A percentile compares a stretch with the other conserved stretches of the same genome.
phyloP scores from a whole-genome alignment of 2,329 filamentous ascomycete species.

The Anisogramma anomala region DNA sequence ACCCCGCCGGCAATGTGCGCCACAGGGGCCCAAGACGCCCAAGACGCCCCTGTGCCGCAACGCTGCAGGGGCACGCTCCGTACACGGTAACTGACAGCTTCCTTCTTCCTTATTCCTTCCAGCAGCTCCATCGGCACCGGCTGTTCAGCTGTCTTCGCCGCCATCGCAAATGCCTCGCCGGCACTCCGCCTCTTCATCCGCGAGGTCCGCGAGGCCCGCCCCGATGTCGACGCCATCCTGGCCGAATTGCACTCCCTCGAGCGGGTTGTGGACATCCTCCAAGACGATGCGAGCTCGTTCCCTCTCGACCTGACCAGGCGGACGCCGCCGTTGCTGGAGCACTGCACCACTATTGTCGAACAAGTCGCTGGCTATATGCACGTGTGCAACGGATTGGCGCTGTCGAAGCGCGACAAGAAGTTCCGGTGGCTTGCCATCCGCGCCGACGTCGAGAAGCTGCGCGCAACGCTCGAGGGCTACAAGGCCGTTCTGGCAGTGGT shows the following conservation, averaged over 20 bases:
- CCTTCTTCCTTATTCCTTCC: too few relatives aligned
- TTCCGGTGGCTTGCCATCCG: constrained; percentile 26
- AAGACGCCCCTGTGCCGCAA: too few relatives aligned
- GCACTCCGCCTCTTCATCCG: constrained; percentile 27
- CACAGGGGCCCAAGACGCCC: too few relatives aligned
- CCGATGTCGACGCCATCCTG: constrained; percentile 28
- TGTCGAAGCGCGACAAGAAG: constrained; percentile 27
- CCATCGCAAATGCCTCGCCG: constrained; percentile 24
- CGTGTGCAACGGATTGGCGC: constrained; percentile 20
- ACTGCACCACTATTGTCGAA: constrained; percentile 26
- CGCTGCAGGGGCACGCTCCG: too few relatives aligned
- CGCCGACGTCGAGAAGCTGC: constrained; percentile 23
- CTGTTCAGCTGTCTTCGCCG: constrained; percentile 26
- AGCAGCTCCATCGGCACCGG: constrained; percentile 27
- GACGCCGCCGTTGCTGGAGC: constrained; percentile 26
- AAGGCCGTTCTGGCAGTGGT: constrained; percentile 28
- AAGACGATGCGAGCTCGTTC: constrained; percentile 27
- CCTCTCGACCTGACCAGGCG: constrained; percentile 25
- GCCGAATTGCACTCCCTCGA: constrained; percentile 31
- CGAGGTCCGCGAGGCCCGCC: constrained; percentile 29
- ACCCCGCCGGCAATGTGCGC: too few relatives aligned
- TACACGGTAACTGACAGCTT: neutral
- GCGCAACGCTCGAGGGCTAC: constrained; percentile 27
- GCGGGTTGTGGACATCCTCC: constrained; percentile 27
- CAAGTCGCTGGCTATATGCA: constrained; percentile 26